A percentile compares a stretch with the other conserved stretches of the same genome.
These are phyloP conservation scores for Arthromyces matolae DNA, from an alignment of 768 basidiomycete genomes.

Conservation along the genomic window DNA sequence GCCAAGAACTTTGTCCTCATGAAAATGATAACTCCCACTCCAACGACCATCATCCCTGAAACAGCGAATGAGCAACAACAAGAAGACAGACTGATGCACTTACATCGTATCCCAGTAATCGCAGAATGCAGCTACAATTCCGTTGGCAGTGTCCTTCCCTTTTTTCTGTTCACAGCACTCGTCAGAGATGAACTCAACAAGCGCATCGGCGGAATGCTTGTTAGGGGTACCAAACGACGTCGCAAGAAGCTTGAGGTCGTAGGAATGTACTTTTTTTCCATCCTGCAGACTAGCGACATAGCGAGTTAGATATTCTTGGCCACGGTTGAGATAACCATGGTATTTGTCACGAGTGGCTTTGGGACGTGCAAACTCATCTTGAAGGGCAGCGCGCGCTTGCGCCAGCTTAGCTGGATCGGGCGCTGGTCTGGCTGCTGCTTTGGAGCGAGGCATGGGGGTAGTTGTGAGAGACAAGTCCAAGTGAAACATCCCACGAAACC, in stretches of 20 bases:
- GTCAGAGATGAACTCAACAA: constrained; percentile 24
- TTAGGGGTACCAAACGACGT: constrained; percentile 25
- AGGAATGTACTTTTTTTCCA: no score
- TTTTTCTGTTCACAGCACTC: constrained; percentile 25
- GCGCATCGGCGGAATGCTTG: constrained; percentile 20
- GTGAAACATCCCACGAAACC: no score
- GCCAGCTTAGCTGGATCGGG: no score
- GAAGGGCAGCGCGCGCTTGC: background rate
- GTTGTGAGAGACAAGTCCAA: no score
- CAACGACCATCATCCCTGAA: constrained; percentile 19
- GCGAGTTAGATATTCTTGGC: constrained; percentile 12
- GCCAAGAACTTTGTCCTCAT: constrained; percentile 16
- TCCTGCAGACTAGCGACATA: constrained; percentile 8
- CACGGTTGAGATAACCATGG: constrained; percentile 13
- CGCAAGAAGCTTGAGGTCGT: constrained; percentile 20
- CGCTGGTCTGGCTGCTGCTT: no score
- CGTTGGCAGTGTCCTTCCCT: constrained; percentile 17
- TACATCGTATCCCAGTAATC: constrained; percentile 27
- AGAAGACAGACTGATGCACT: constrained; percentile 3
- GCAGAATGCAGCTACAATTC: constrained; percentile 25
- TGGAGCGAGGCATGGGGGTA: no score
- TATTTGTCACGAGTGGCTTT: background rate
- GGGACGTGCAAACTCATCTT: background rate
- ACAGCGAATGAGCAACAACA: background rate
- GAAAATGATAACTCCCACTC: constrained; percentile 17